These are phyloP conservation scores for Singerocomus inundabilis DNA, from an alignment of 1,284 basidiomycete species.

Conservation along the genomic window DNA sequence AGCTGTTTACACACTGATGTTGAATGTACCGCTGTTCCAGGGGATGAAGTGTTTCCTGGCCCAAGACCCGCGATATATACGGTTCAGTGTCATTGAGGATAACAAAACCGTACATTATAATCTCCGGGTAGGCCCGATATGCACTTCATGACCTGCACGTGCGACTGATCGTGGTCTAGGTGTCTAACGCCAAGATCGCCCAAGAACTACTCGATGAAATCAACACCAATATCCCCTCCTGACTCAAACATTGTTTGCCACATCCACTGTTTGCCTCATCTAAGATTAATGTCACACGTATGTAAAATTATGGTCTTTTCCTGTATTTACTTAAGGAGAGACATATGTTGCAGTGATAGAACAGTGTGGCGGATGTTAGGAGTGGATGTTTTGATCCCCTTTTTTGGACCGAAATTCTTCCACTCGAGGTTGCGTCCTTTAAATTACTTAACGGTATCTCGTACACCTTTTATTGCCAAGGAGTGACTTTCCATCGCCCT, in stretches of 20 bases:
- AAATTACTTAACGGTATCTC: conserved; percentile 29
- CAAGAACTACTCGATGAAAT: conserved; percentile 57
- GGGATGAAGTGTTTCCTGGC: conserved; percentile 81
- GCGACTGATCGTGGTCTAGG: conserved; percentile 35
- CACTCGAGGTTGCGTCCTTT: conserved; percentile 16
- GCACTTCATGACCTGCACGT: not conserved
- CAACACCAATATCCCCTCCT: conserved; percentile 50
- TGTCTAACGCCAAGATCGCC: conserved; percentile 61
- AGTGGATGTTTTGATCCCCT: conserved; percentile 7
- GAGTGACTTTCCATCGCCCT: conserved; percentile 59
- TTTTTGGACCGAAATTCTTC: conserved; percentile 18
- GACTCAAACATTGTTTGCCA: conserved; percentile 20
- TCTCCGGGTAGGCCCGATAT: conserved; percentile 56
- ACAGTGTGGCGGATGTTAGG: conserved; percentile 14
- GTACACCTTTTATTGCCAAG: conserved; percentile 24
- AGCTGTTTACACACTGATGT: conserved; percentile 80
- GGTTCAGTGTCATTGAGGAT: conserved; percentile 74
- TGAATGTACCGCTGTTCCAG: conserved; percentile 84
- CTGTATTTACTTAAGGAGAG: conserved; percentile 30
- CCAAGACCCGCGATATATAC: conserved; percentile 77
- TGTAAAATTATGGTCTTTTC: conserved; percentile 33
- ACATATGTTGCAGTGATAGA: conserved; percentile 26
- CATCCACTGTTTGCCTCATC: conserved; percentile 29
- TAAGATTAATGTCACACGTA: conserved; percentile 35
- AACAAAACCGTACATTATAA: conserved; percentile 71